phyloP scores from a whole-genome alignment of 768 basidiomycete genomes.

The Obba rivulosa region DNA sequence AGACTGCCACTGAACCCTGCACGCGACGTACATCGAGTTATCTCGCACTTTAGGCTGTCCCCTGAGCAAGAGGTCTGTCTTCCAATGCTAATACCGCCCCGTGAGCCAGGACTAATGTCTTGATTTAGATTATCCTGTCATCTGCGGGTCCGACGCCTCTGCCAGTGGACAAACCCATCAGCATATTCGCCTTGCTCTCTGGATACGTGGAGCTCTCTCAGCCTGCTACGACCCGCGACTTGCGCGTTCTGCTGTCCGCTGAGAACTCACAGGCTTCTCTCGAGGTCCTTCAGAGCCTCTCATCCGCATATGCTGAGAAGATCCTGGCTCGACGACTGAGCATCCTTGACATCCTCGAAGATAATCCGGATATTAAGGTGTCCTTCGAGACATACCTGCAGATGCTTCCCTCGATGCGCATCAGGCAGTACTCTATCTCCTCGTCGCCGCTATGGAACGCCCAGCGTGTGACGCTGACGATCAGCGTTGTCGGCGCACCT shows the following conservation, averaged over 20 bases:
- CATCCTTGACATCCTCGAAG: constrained; percentile 38
- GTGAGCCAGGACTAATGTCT: not conserved
- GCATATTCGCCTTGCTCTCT: constrained; percentile 31
- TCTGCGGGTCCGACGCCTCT: constrained; percentile 35
- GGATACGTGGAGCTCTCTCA: constrained; percentile 46
- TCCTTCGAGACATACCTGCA: constrained; percentile 33
- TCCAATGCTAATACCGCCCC: no score
- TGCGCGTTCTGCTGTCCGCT: constrained; percentile 27
- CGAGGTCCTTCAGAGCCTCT: constrained; percentile 25
- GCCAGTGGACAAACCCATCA: constrained; percentile 34
- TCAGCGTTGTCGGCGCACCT: constrained; percentile 38
- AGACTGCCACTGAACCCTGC: constrained; percentile 38
- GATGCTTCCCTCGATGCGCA: constrained; percentile 41
- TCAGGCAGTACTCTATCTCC: constrained; percentile 47
- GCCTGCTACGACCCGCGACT: constrained; percentile 38
- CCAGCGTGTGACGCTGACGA: constrained; percentile 36
- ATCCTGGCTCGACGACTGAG: constrained; percentile 33
- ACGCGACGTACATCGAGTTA: constrained; percentile 33
- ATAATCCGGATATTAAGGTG: constrained; percentile 30
- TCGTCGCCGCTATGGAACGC: constrained; percentile 43
- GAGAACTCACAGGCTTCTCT: constrained; percentile 23
- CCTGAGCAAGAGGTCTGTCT: constrained; percentile 33
- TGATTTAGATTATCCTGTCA: constrained; percentile 29
- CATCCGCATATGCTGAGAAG: constrained; percentile 26
- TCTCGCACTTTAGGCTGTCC: constrained; percentile 32